Base-by-base conservation (phyloP, 1,284 basidiomycete genomes). In the Apiotrichum laibachii region DNA sequence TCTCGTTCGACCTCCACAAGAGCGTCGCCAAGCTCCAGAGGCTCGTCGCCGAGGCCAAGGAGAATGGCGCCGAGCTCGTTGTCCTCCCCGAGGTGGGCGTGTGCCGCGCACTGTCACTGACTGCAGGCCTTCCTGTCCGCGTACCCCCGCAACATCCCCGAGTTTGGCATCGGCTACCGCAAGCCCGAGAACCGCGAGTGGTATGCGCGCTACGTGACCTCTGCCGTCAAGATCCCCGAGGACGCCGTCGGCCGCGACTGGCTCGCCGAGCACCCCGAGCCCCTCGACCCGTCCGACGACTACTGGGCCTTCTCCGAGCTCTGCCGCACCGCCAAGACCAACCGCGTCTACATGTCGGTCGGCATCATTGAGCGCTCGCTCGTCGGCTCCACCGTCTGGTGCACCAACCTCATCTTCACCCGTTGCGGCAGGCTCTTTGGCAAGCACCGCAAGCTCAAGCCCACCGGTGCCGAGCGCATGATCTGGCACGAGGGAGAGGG, bases 371-470 rank as follows among this genome's bases (percentile, higher is more conserved):
- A 89, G 69, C 80, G 84, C 16, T 85, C 84, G 19, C 80, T 81
- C n/a, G 64, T 72, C 18, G 66, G 66, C 2, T 85, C 86, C 0
- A 88, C 87, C 0, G 76, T 89, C 34, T 89, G 86, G 68, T 89
- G 88, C 76, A 85, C 85, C 0, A 84, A 77, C 22, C 79, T 89
- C 40, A 85, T 88, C 66, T 81, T 89, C 33, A 82, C 83, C 55
- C 85, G 86, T 0, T 61, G 69, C 15, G 75, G 82, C 19, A 84
- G 84, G 8, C 80, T 85, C 39, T 72, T 88, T 16, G 83, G 80
- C 16, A 86, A 86, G 65, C 87, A 88, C 70, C 79, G 88, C n/a
- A 89, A 89, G 73, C 72, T 89, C 39, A 81, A 86, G 71, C 88
- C 88, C 0, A 89, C 88, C 3, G 88, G 82, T 0, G 75, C 81